These are phyloP conservation scores for Fraxinus ornus DNA, from an alignment of 305 asterid genomes.

Conservation along the genomic window DNA sequence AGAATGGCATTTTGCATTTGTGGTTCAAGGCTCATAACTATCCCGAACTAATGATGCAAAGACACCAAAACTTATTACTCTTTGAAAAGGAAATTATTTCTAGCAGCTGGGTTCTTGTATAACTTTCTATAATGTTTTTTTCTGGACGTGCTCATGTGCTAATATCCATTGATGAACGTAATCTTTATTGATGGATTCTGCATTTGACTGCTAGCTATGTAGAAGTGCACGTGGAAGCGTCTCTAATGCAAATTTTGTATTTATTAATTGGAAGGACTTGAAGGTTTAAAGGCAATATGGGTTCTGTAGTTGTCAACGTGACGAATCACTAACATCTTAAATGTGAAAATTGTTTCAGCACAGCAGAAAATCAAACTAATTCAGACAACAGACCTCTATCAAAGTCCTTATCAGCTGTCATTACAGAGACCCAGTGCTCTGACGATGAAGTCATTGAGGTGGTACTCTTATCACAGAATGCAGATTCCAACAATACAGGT, in stretches of 20 bases:
- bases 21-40: slow-evolving; percentile 2
- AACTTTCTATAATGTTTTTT: background rate
- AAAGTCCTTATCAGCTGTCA: slow-evolving; percentile 37
- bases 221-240: slow-evolving; percentile 3
- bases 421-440: slow-evolving; percentile 34
- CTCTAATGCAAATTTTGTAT: background rate
- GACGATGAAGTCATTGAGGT: slow-evolving; percentile 50
- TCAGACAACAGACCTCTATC: slow-evolving; percentile 37
- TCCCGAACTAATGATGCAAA: slow-evolving; percentile 1
- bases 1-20: background rate
- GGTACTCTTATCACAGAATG: slow-evolving; percentile 43
- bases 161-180: background rate
- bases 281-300: background rate
- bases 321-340: slow-evolving; percentile 18
- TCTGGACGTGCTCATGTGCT: background rate
- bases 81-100: background rate
- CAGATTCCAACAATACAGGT: slow-evolving; percentile 43
- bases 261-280: slow-evolving; percentile 1
- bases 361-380: slow-evolving; percentile 43
- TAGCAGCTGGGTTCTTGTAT: background rate
- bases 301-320: background rate
- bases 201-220: background rate
- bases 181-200: background rate
- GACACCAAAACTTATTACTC: background rate
- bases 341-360: slow-evolving; percentile 49